phyloP scores from a whole-genome alignment of 805 yeast genomes.

The Saturnispora saitoi region DNA sequence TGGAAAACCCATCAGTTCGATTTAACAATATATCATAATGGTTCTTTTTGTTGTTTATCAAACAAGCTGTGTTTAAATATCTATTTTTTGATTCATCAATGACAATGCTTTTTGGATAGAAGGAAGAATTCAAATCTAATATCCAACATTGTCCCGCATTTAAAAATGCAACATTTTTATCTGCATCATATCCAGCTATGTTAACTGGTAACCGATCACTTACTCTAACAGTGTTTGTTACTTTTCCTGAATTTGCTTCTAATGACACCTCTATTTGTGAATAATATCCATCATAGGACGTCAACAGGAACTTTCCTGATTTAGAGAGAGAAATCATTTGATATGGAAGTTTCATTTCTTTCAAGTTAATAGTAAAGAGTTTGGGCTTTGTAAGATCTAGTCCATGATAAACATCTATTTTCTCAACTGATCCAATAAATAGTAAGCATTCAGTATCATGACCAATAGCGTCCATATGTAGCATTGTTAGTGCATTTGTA shows the following conservation, averaged over 20 bases:
- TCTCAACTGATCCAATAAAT: slow-evolving; percentile 1
- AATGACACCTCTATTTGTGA: background rate
- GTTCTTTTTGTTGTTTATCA: background rate
- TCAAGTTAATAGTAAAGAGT: background rate
- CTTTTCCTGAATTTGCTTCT: background rate
- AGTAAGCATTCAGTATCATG: background rate
- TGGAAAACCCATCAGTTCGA: background rate
- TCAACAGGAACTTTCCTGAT: slow-evolving; percentile 10
- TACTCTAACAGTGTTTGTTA: background rate
- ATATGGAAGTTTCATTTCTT: background rate
- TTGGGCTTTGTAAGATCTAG: background rate
- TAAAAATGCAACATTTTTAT: slow-evolving; percentile 13
- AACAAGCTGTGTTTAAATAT: background rate
- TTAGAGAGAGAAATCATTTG: background rate
- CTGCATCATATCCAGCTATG: slow-evolving; percentile 8
- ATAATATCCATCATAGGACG: slow-evolving; percentile 22
- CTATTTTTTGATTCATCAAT: slow-evolving; percentile 15
- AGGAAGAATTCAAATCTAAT: slow-evolving; percentile 17
- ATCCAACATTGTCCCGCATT: slow-evolving; percentile 23
- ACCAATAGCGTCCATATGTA: background rate
- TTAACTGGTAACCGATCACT: slow-evolving; percentile 18
- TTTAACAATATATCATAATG: background rate
- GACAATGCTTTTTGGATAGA: slow-evolving; percentile 22
- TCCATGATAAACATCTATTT: background rate
- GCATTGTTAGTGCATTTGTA: background rate